These are phyloP conservation scores for Colletotrichum lindemuthianum DNA, from an alignment of 2,329 filamentous ascomycete species.

Conservation along the genomic window DNA sequence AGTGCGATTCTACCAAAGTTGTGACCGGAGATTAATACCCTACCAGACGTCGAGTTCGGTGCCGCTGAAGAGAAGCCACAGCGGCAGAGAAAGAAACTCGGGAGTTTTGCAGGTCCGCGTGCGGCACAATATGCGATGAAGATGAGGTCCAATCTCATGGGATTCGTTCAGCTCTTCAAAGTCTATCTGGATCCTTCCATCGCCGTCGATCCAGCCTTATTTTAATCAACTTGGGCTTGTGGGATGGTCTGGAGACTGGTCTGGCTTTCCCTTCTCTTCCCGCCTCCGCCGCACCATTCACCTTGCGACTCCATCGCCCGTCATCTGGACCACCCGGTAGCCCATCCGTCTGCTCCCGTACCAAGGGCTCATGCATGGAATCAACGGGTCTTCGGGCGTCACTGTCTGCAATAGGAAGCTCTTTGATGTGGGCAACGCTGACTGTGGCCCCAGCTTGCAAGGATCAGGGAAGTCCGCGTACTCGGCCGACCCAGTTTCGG, in stretches of 20 bases:
- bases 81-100: too few species aligned
- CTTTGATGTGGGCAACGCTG: neutral
- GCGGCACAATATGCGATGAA: neutral
- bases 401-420: conserved; percentile 27
- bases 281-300: neutral
- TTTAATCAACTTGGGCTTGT: conserved; percentile 2
- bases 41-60: neutral
- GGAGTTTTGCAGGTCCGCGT: neutral
- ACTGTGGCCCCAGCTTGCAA: conserved; percentile 2
- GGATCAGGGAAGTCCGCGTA: conserved; percentile 1
- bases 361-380: conserved; percentile 7
- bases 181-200: neutral
- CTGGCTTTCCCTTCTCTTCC: neutral
- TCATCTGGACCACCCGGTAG: conserved; percentile 10
- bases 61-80: conserved; percentile 12
- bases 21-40: conserved; percentile 23
- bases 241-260: conserved; percentile 1
- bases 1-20: conserved; percentile 17
- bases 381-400: conserved; percentile 8
- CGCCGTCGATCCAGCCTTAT: neutral
- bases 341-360: conserved; percentile 7
- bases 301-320: neutral
- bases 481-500: conserved; percentile 17
- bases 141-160: too few species aligned
- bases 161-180: neutral